Base-by-base conservation (phyloP, 2,329 filamentous ascomycete species). In the Diaporthe eres region DNA sequence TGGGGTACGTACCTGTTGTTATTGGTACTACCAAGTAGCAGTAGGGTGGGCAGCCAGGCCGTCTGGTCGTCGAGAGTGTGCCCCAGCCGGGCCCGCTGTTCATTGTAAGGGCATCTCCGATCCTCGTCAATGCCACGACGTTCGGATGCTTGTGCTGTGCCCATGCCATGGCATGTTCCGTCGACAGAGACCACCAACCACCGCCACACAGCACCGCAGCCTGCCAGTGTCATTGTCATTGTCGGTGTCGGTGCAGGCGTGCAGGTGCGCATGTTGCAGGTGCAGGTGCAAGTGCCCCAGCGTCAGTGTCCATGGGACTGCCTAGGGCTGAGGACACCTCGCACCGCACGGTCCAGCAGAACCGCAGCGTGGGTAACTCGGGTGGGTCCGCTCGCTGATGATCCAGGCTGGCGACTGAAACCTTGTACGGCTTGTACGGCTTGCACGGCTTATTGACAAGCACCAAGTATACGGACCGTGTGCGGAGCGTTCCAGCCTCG, bases 301-400 rank as follows among this genome's bases (percentile, higher is more conserved):
- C 25, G 51, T 22, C 39, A 22, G 22, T 39, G n/a, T 10, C 28
- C 25, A 49, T 13, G 15, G 39, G 34, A 44, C 39, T 60, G 72
- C 53, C 60, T 74, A 71, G 73, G 73, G 73, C 73, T 74, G 73
- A 74, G 57, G 63, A 63, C 37, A 63, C 37, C 67, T 49, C 37
- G 53, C 74, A 70, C 67, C 65, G 74, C 74, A 75, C 67, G 74
- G 74, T 72, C 74, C 74, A 75, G 67, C 67, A 71, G 65, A 75
- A 55, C 74, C 74, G 44, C 34, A 75, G 74, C 58, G 74, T 75
- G 65, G 74, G 74, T 75, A 75, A 72, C 67, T 75, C 58, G 61
- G 63, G 71, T 73, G 71, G 71, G 71, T 44, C 71, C 58, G 49
- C 44, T 51, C 39, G 58, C 39, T 73, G 58, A 49, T 63, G 57